Conservation (phyloP, 108 stramenopile genomes). For the Skeletonema tropicum region DNA sequence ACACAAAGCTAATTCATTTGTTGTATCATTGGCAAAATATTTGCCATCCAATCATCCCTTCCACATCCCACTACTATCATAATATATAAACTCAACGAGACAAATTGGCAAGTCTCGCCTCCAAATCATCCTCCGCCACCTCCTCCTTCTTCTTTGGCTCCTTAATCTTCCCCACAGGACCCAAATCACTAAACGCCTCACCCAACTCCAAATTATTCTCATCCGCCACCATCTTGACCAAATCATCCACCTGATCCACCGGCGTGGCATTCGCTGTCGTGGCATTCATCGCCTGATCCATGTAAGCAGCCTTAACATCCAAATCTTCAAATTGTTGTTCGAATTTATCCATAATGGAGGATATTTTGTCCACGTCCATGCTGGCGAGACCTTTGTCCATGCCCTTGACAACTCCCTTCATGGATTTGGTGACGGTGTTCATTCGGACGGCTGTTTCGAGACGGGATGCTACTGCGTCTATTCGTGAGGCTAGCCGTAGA, state of each 20-base stretch:
- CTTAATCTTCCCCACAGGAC: conserved; percentile 74
- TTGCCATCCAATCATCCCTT: not conserved
- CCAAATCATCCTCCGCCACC: conserved; percentile 70
- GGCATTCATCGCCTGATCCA: conserved; percentile 96
- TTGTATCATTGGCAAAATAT: not conserved
- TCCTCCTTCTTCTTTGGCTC: conserved; percentile 47
- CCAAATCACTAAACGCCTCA: conserved; percentile 79
- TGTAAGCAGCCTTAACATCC: conserved; percentile 95
- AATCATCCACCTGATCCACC: conserved; percentile 93
- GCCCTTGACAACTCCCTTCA: conserved; percentile 93
- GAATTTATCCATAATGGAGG: conserved; percentile 93
- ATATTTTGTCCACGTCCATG: conserved; percentile 96
- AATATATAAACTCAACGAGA: conserved; percentile 15
- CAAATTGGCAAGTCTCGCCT: conserved; percentile 85
- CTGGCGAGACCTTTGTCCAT: conserved; percentile 89
- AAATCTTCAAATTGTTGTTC: conserved; percentile 99
- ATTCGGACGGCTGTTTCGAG: conserved; percentile 97
- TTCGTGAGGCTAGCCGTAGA: conserved; percentile 87
- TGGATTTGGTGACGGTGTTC: conserved; percentile 89
- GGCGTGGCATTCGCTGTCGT: conserved; percentile 96
- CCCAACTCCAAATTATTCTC: conserved; percentile 87
- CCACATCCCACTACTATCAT: not conserved
- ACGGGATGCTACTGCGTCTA: conserved; percentile 95
- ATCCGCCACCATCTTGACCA: conserved; percentile 94
- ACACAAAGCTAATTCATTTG: no score